phyloP scores from a whole-genome alignment of 148 eudicot genomes.

The Chenopodium berlandieri region DNA sequence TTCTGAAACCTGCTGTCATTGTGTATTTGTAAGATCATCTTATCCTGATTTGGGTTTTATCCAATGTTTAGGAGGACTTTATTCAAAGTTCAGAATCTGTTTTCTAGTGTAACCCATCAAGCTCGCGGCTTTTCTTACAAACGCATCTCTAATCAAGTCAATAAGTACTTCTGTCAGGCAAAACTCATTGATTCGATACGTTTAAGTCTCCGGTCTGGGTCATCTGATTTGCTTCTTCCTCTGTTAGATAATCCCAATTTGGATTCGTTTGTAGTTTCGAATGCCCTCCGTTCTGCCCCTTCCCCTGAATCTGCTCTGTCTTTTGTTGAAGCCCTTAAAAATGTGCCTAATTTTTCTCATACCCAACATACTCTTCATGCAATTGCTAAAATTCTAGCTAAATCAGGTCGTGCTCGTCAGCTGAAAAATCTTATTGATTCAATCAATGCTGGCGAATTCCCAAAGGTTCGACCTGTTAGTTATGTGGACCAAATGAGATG shows the following conservation, averaged over 20 bases:
- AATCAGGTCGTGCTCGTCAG: constrained; percentile 46
- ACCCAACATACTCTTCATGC: constrained; percentile 66
- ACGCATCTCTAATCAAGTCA: constrained; percentile 43
- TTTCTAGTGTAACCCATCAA: constrained; percentile 28
- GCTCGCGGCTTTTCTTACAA: constrained; percentile 42
- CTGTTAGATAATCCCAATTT: constrained; percentile 52
- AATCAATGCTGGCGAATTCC: constrained; percentile 62
- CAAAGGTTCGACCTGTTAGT: constrained; percentile 53
- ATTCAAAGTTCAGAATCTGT: constrained; percentile 20
- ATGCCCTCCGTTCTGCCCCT: constrained; percentile 82
- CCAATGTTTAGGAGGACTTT: constrained; percentile 33
- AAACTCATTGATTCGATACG: constrained; percentile 78
- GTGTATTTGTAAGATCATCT: not conserved
- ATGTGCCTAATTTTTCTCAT: constrained; percentile 60
- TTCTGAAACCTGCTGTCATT: not conserved
- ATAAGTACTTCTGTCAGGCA: constrained; percentile 68
- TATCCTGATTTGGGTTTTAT: not conserved
- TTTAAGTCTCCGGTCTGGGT: constrained; percentile 50
- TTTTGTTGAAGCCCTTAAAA: constrained; percentile 56
- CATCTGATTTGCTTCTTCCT: constrained; percentile 41
- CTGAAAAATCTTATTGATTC: constrained; percentile 62
- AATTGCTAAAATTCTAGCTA: constrained; percentile 72
- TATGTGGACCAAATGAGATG: constrained; percentile 66
- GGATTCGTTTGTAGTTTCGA: constrained; percentile 80
- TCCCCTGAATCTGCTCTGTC: constrained; percentile 75